A percentile compares a stretch with the other conserved stretches of the same genome.
These are phyloP conservation scores for Phytophthora palmivora DNA, from an alignment of 352 stramenopile genomes.

Conservation along the genomic window DNA sequence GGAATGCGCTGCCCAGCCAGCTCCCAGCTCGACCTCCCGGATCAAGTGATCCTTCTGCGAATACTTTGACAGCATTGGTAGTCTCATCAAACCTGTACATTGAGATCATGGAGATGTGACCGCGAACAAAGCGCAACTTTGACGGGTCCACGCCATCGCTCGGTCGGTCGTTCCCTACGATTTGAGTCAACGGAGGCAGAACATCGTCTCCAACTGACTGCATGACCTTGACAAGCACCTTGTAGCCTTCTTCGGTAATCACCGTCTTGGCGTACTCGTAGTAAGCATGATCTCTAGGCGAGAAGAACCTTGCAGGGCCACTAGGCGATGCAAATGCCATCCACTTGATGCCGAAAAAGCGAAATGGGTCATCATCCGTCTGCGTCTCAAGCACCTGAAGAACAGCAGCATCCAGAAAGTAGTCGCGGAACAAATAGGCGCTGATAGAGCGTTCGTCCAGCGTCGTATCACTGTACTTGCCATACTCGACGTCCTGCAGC, in stretches of 20 bases:
- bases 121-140: constrained; percentile 63
- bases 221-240: constrained; percentile 70
- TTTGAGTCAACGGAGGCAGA: constrained; percentile 41
- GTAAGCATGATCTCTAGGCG: constrained; percentile 64
- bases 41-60: constrained; percentile 66
- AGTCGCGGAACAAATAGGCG: constrained; percentile 65
- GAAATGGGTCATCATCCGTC: constrained; percentile 66
- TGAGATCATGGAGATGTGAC: constrained; percentile 59
- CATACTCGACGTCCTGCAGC: constrained; percentile 73
- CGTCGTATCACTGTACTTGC: constrained; percentile 75
- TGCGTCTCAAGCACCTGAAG: constrained; percentile 69
- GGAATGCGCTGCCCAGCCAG: constrained; percentile 65
- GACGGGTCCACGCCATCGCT: constrained; percentile 41
- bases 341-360: constrained; percentile 86
- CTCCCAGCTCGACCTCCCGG: constrained; percentile 53
- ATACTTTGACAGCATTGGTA: constrained; percentile 69
- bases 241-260: constrained; percentile 45
- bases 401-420: constrained; percentile 75
- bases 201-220: constrained; percentile 62
- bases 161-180: constrained; percentile 35
- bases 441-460: constrained; percentile 66
- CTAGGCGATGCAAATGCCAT: constrained; percentile 53
- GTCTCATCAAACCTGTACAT: constrained; percentile 69
- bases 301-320: constrained; percentile 55
- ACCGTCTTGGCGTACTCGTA: constrained; percentile 71